phyloP scores from a whole-genome alignment of 177 flowering plant genomes.

The Vitis hybrid region DNA sequence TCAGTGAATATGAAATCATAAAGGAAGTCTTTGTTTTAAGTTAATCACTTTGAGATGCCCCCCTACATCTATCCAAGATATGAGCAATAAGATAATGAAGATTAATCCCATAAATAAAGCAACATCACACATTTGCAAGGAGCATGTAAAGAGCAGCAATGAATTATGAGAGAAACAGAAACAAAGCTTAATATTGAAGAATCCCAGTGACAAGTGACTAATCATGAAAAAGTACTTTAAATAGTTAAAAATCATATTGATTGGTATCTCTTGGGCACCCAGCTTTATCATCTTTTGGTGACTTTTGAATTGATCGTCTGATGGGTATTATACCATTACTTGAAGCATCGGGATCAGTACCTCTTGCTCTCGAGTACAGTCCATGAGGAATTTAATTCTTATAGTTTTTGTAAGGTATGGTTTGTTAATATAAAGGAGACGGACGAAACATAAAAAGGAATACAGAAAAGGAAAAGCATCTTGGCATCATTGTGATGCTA shows the following conservation, averaged over 20 bases:
- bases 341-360: conserved; percentile 27
- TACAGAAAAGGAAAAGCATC: conserved; percentile 33
- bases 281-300: conserved; percentile 19
- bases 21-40: too few relatives aligned
- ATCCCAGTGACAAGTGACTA: conserved; percentile 32
- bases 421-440: conserved; percentile 6
- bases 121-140: too few relatives aligned
- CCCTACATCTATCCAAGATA: too few relatives aligned
- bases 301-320: conserved; percentile 26
- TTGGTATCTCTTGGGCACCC: conserved; percentile 16
- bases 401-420: not conserved
- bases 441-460: conserved; percentile 13
- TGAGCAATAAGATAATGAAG: too few relatives aligned
- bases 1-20: too few relatives aligned
- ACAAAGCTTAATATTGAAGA: conserved; percentile 31
- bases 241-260: conserved; percentile 9
- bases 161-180: not conserved
- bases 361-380: conserved; percentile 10
- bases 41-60: too few relatives aligned
- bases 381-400: conserved; percentile 19
- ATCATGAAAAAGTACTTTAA: conserved; percentile 21
- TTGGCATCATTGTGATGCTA: conserved; percentile 30
- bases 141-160: too few relatives aligned
- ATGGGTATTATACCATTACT: conserved; percentile 20
- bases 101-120: too few relatives aligned